A percentile compares a stretch with the other conserved stretches of the same genome.
Conservation (phyloP, 83 land plant genomes). For the Diphasiastrum complanatum region DNA sequence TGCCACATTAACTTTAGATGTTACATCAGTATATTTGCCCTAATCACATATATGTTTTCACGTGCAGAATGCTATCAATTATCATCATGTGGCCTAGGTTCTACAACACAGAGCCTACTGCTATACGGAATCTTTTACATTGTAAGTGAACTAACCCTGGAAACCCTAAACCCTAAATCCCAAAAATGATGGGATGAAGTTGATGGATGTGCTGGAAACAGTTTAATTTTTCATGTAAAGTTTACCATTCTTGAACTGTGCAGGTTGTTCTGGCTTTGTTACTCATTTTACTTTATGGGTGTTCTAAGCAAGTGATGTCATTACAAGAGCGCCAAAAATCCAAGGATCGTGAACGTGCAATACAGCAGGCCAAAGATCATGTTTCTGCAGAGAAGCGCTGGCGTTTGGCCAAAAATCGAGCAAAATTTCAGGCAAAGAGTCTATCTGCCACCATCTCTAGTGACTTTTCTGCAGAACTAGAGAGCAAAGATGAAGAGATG, state of each 20-base stretch:
- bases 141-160: constrained; percentile 34
- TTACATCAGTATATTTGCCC: too few species aligned
- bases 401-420: constrained; percentile 63
- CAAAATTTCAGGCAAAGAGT: constrained; percentile 47
- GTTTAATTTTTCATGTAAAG: too few species aligned
- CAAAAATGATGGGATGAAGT: background rate
- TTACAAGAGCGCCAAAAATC: constrained; percentile 63
- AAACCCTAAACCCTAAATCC: background rate
- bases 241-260: too few species aligned
- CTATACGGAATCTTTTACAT: constrained; percentile 64
- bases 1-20: too few species aligned
- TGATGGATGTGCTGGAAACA: background rate
- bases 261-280: constrained; percentile 54
- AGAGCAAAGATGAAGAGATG: constrained; percentile 15
- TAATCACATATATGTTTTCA: too few species aligned
- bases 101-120: constrained; percentile 56
- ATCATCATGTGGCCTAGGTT: constrained; percentile 49
- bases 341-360: constrained; percentile 73
- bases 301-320: constrained; percentile 69
- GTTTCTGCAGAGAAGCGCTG: constrained; percentile 61
- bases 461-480: constrained; percentile 39
- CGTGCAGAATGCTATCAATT: constrained; percentile 80
- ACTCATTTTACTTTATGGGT: constrained; percentile 69
- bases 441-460: constrained; percentile 45
- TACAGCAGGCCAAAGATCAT: constrained; percentile 59